Percentiles rank a stretch among this genome's conserved stretches.
Evolutionary conservation across 257 asterid species (phyloP).

Genomic region (Fraxinus quadrangulata): DNA sequence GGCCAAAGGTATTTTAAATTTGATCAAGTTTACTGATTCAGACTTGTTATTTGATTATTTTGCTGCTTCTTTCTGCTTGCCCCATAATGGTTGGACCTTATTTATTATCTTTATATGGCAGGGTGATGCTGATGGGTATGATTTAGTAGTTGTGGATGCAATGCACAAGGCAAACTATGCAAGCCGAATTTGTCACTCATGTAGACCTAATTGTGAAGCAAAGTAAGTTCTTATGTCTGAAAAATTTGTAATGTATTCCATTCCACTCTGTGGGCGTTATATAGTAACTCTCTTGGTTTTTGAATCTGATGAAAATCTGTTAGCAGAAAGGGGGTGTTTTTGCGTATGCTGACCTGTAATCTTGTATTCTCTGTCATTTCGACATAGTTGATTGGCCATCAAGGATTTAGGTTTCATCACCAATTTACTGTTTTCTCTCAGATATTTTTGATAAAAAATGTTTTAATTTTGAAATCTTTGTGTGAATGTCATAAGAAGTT

Average conservation of each 20-base stretch:
- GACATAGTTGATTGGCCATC: neutral
- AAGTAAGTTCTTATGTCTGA: slow-evolving; percentile 55
- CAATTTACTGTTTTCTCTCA: neutral
- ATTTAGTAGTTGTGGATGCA: slow-evolving; percentile 96
- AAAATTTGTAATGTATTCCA: slow-evolving; percentile 3
- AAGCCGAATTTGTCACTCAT: slow-evolving; percentile 98
- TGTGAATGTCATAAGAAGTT: neutral
- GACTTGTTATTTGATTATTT: slow-evolving; percentile 16
- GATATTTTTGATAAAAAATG: neutral
- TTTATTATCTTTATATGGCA: slow-evolving; percentile 38
- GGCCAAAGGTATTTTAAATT: slow-evolving; percentile 80
- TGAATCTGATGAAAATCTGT: neutral
- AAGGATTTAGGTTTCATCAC: neutral
- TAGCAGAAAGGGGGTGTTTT: neutral
- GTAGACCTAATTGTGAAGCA: slow-evolving; percentile 98
- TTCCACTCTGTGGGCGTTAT: neutral
- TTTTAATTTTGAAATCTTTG: neutral
- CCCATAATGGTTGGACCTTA: slow-evolving; percentile 16
- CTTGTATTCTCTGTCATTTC: neutral
- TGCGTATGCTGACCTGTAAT: neutral
- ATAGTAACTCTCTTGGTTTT: neutral
- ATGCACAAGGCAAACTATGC: slow-evolving; percentile 99
- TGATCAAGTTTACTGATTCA: slow-evolving; percentile 14
- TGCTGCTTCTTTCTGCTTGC: neutral
- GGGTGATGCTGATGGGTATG: slow-evolving; percentile 99